These are phyloP conservation scores for Rhizoclosmatium sp. DNA, from an alignment of 192 early-diverging fungal species.

Conservation along the genomic window DNA sequence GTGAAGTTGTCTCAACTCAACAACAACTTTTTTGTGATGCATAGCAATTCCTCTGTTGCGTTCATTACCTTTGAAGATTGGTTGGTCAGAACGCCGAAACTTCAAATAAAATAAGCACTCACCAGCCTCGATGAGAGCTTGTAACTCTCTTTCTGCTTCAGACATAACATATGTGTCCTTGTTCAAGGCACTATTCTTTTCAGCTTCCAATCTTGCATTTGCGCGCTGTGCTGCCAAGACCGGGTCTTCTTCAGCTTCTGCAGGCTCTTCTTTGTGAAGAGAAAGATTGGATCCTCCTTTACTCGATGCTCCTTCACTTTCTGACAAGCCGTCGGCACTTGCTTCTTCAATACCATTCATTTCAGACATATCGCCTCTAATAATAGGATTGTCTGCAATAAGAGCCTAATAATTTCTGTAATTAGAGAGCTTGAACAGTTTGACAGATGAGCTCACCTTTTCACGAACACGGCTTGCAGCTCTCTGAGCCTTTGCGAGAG, in stretches of 20 bases:
- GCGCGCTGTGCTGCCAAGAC: background rate
- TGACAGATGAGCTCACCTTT: slow-evolving; percentile 13
- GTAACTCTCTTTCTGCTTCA: slow-evolving; percentile 27
- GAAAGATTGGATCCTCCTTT: slow-evolving; percentile 2
- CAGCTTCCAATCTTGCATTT: background rate
- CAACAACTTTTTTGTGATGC: slow-evolving; percentile 36
- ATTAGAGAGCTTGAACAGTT: background rate
- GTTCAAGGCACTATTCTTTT: slow-evolving; percentile 32
- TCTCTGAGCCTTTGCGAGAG: slow-evolving; percentile 27
- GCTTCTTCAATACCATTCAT: background rate
- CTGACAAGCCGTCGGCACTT: background rate
- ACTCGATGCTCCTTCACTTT: slow-evolving; percentile 18
- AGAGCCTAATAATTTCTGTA: background rate
- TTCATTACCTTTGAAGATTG: slow-evolving; percentile 16
- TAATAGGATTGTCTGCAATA: slow-evolving; percentile 36
- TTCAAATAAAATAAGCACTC: background rate
- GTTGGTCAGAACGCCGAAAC: background rate
- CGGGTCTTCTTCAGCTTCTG: background rate
- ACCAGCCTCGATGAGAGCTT: slow-evolving; percentile 20
- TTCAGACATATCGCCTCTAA: slow-evolving; percentile 18
- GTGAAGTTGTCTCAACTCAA: slow-evolving; percentile 31
- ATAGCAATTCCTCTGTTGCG: slow-evolving; percentile 19
- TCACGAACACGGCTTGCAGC: slow-evolving; percentile 27
- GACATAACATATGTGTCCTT: slow-evolving; percentile 25
- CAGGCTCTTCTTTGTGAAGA: background rate